Evolutionary conservation across 306 rosid species (phyloP), one percentile per base, ranked within the genome.

Genomic region (Quercus glauca): DNA sequence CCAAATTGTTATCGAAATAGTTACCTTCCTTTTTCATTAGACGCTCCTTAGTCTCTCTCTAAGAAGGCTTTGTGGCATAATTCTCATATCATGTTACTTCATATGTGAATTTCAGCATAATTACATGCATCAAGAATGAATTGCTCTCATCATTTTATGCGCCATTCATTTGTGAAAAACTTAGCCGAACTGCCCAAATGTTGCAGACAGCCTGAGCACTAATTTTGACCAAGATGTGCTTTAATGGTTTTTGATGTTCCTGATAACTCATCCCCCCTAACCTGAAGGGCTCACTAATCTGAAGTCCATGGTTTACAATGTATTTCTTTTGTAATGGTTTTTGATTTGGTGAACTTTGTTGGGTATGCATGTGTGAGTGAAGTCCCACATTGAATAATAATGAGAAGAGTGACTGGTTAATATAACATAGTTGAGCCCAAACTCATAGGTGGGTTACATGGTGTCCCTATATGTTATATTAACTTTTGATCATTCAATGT

Each of bases 51-150:
- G 6, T 3, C 41, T 55, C 67, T 60, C 33, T 11, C 67, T 10
- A 6, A 28, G 45, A 31, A 29, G 45, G 33, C 17, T 18, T 29
- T 14, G 41, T 29, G 70, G 43, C 13, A 64, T 29, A 64, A 28
- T 64, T 19, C 33, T 28, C 57, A 71, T 60, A 28, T 57, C 28
- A 55, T 55, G 59, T 69, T 51, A 69, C 55, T 69, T 51, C 49
- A 33, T 71, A 28, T 73, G 33, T 68, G 55, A 69, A 63, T 51
- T 76, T 28, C 77, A 13, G 61, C 60, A 49, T 55, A 52, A 72
- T 68, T n/a, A 37, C 23, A 8, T 59, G 75, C 71, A 26, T 73
- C 35, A 37, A 69, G 56, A 28, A 67, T 76, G 37, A 73, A 23
- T 28, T 51, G 4, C 76, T 17, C 56, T 35, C 55, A 41, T 69